Conservation (phyloP, 2,329 filamentous ascomycete species). For the Trichoderma breve region DNA sequence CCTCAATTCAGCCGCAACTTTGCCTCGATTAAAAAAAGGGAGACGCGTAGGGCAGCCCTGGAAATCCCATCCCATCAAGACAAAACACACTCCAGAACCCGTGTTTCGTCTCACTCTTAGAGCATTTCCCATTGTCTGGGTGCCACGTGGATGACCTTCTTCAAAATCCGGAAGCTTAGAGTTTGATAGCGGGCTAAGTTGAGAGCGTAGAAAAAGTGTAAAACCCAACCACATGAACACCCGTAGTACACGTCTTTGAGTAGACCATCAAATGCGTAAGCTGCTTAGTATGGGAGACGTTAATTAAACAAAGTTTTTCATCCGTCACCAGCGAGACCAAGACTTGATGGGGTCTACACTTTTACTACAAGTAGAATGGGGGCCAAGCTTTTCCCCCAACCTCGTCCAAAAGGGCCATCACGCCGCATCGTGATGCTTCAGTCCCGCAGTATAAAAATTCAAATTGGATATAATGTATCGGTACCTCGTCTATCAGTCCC, state of each 20-base stretch:
- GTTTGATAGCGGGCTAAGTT: neutral
- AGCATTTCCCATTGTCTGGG: neutral
- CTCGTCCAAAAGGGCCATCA: neutral
- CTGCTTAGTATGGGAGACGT: neutral
- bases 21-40: neutral
- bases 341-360: neutral
- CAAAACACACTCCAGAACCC: neutral
- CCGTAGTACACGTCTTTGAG: no score
- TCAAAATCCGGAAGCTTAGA: neutral
- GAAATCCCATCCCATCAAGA: neutral
- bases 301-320: neutral
- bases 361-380: neutral
- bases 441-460: neutral
- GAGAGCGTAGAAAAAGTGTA: neutral
- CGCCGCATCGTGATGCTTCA: neutral
- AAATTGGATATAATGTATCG: conserved; percentile 6
- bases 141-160: neutral
- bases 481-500: neutral
- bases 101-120: neutral
- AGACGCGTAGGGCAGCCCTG: neutral
- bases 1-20: neutral
- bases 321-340: neutral
- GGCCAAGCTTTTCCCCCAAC: no score
- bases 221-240: neutral
- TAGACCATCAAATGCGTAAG: no score